These are phyloP conservation scores for Entomortierella lignicola DNA, from an alignment of 192 early-diverging fungal species.

Conservation along the genomic window DNA sequence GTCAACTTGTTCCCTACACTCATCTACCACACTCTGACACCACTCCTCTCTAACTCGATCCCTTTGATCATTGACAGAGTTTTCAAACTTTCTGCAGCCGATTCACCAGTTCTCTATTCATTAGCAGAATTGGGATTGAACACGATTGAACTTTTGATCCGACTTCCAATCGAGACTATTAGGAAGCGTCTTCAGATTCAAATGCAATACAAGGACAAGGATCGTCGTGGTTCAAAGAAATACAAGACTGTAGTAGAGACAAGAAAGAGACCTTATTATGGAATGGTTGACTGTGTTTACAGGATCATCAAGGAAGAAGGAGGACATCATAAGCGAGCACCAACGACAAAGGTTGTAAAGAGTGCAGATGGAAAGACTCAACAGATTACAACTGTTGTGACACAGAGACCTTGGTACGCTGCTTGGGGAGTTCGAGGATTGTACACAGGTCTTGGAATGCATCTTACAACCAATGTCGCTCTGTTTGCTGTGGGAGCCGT, in stretches of 20 bases:
- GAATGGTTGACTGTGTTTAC: constrained; percentile 77
- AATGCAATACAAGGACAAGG: constrained; percentile 40
- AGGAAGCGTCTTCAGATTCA: constrained; percentile 89
- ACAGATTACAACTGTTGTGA: constrained; percentile 10
- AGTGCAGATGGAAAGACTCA: constrained; percentile 11
- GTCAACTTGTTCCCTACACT: constrained; percentile 83
- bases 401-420: constrained; percentile 49
- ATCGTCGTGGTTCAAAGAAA: constrained; percentile 53
- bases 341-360: constrained; percentile 19
- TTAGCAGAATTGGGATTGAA: constrained; percentile 75
- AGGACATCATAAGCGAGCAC: constrained; percentile 54
- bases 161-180: constrained; percentile 89
- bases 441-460: constrained; percentile 79
- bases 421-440: constrained; percentile 77
- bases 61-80: constrained; percentile 76
- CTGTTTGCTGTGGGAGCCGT: constrained; percentile 74
- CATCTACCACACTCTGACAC: constrained; percentile 81
- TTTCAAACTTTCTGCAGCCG: constrained; percentile 70
- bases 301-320: constrained; percentile 84
- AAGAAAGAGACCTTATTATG: constrained; percentile 77
- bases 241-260: constrained; percentile 75
- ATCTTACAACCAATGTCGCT: constrained; percentile 67
- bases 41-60: constrained; percentile 76
- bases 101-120: constrained; percentile 75
- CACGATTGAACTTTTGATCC: constrained; percentile 79